Conservation (phyloP, 2,329 filamentous ascomycete genomes). For the Penicillium sp. region DNA sequence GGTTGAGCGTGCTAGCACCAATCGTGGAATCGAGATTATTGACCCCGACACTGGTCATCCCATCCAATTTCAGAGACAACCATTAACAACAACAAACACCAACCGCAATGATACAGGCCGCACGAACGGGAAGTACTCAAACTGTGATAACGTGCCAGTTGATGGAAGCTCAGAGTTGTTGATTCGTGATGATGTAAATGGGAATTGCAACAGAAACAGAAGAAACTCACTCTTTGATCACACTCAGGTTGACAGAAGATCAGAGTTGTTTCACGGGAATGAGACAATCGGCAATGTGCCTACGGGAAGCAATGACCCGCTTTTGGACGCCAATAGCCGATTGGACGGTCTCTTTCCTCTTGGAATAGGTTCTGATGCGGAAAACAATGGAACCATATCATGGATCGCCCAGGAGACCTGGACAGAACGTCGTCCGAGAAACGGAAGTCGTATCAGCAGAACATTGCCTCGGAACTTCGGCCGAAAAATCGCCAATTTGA, state of each 20-base stretch:
- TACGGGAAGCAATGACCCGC: neutral
- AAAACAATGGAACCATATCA: neutral
- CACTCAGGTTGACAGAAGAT: neutral
- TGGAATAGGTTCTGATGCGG: too few relatives aligned
- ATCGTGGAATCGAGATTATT: neutral
- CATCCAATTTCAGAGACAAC: neutral
- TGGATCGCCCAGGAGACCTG: neutral
- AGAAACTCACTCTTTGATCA: neutral
- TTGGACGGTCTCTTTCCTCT: neutral
- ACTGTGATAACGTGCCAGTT: neutral
- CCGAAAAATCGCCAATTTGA: neutral
- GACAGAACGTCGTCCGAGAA: neutral
- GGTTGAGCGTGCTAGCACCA: neutral
- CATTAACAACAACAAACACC: neutral
- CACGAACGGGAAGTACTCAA: neutral
- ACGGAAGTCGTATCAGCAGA: neutral
- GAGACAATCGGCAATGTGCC: neutral
- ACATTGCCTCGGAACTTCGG: slow-evolving; percentile 10
- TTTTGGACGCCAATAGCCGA: neutral
- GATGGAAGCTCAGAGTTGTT: neutral
- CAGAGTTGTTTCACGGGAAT: neutral
- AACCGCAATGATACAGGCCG: neutral
- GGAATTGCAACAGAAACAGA: neutral
- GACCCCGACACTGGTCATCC: neutral
- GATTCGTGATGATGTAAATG: neutral